Base-by-base conservation (phyloP, 2,329 filamentous ascomycete genomes). In the Curvularia sp. region DNA sequence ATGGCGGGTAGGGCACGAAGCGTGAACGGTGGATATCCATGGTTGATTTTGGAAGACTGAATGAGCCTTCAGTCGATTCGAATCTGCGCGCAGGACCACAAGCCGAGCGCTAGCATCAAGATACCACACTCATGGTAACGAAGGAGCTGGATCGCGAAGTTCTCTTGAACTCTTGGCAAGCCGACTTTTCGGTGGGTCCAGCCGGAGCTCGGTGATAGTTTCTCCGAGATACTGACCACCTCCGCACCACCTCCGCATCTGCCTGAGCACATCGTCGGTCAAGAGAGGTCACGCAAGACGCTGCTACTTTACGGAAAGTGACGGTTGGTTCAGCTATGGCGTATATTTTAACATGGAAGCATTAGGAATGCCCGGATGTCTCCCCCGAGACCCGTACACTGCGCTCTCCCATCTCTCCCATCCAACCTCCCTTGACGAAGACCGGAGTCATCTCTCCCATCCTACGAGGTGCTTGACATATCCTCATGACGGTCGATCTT, bases 21-120 rank as follows among this genome's bases (percentile, higher is more conserved):
- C 95, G 92, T 75, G 93, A 96, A 72, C 95, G 92, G 82, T 99
- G 95, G 75, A 99, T 89, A 80, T 98, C 94, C 94, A 98, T 97
- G 59, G 49, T 42, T 20, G 28, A 55, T 30, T 30, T 35, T 2
- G 20, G 50, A 18, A 28, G 41, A 4, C 13, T 13, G 18, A 28
- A 42, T 28, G 39, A 24, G 55, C 44, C 33, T 12, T 13, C 13
- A 33, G 13, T 28, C 24, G 43, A 4, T 47, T 15, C 28, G 8
- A 42, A 58, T 38, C 58, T 63, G 48, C 53, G 56, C 62, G 61
- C 62, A 56, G 53, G 57, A 60, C 55, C 55, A 33, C 49, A 31
- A 53, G 39, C 48, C 57, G 48, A 62, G 60, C 64, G 57, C 66
- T 69, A 61, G 60, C 63, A 61, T 28, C 41, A 55, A 53, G 53